phyloP scores from a whole-genome alignment of 2,329 filamentous ascomycete genomes.

The Didymellaceae sp. region DNA sequence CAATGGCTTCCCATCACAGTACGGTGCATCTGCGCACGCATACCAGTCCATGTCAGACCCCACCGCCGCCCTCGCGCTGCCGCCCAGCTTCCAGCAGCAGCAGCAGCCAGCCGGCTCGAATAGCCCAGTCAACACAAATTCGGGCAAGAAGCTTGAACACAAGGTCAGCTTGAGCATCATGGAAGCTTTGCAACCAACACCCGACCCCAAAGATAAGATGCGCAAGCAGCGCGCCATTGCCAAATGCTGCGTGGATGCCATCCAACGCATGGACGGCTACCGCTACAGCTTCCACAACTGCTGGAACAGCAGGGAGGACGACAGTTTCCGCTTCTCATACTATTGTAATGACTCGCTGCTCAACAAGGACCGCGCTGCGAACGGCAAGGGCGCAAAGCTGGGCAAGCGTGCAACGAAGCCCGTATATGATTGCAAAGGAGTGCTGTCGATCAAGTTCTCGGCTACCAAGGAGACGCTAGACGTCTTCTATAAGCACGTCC shows the following conservation, averaged over 20 bases:
- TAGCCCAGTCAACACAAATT: background rate
- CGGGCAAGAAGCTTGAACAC: conserved; percentile 24
- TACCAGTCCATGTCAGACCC: conserved; percentile 38
- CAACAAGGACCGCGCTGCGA: conserved; percentile 58
- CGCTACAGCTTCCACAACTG: conserved; percentile 59
- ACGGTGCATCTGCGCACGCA: conserved; percentile 6
- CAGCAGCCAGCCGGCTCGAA: conserved; percentile 2
- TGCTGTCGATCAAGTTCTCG: conserved; percentile 58
- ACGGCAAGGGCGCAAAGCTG: conserved; percentile 50
- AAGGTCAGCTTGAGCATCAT: conserved; percentile 44
- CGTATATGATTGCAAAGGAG: conserved; percentile 58
- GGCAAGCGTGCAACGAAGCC: conserved; percentile 52
- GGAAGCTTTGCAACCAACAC: conserved; percentile 44
- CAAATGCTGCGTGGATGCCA: conserved; percentile 52
- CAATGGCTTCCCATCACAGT: conserved; percentile 15
- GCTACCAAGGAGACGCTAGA: conserved; percentile 50
- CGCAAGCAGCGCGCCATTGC: conserved; percentile 56
- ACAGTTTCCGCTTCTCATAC: conserved; percentile 56
- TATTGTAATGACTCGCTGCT: conserved; percentile 59
- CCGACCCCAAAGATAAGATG: conserved; percentile 51
- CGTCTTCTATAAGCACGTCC: conserved; percentile 56
- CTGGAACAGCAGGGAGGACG: conserved; percentile 56
- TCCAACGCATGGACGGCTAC: conserved; percentile 55
- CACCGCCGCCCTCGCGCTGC: conserved; percentile 33
- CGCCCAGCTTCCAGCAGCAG: conserved; percentile 21